A percentile compares a stretch with the other conserved stretches of the same genome.
Evolutionary conservation across 345 rosid genomes (phyloP).

Genomic region (Zanthoxylum bungeanum): DNA sequence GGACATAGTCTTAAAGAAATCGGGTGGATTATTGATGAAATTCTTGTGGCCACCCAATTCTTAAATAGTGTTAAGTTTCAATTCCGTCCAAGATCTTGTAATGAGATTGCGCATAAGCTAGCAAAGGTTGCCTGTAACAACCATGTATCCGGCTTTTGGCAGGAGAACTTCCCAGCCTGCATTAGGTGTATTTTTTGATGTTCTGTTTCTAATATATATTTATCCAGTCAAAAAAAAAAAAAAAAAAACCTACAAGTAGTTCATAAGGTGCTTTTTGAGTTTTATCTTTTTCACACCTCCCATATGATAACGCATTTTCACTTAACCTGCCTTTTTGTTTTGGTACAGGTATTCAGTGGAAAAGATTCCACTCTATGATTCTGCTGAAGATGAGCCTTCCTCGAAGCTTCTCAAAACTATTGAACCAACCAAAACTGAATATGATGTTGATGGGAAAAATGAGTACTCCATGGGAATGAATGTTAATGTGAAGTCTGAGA

Average conservation of each 20-base stretch:
- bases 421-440: slow-evolving; percentile 22
- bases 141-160: too few relatives aligned
- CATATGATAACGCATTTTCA: slow-evolving; percentile 1
- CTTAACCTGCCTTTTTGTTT: slow-evolving; percentile 10
- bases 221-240: too few relatives aligned
- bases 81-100: too few relatives aligned
- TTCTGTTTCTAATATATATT: too few relatives aligned
- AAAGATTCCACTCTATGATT: slow-evolving; percentile 86
- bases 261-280: neutral
- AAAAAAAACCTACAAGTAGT: neutral
- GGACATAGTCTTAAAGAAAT: too few relatives aligned
- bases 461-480: slow-evolving; percentile 22
- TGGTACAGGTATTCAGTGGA: slow-evolving; percentile 79
- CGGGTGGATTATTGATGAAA: too few relatives aligned
- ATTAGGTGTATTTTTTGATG: too few relatives aligned
- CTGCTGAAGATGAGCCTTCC: slow-evolving; percentile 90
- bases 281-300: neutral
- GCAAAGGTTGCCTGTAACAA: too few relatives aligned
- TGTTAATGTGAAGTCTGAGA: slow-evolving; percentile 26
- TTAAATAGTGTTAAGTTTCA: too few relatives aligned
- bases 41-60: too few relatives aligned
- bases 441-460: slow-evolving; percentile 26
- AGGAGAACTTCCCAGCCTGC: too few relatives aligned
- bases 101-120: too few relatives aligned
- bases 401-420: slow-evolving; percentile 46